Conservation (phyloP, 2,329 filamentous ascomycete genomes). For the Pseudomassariella vexata region DNA sequence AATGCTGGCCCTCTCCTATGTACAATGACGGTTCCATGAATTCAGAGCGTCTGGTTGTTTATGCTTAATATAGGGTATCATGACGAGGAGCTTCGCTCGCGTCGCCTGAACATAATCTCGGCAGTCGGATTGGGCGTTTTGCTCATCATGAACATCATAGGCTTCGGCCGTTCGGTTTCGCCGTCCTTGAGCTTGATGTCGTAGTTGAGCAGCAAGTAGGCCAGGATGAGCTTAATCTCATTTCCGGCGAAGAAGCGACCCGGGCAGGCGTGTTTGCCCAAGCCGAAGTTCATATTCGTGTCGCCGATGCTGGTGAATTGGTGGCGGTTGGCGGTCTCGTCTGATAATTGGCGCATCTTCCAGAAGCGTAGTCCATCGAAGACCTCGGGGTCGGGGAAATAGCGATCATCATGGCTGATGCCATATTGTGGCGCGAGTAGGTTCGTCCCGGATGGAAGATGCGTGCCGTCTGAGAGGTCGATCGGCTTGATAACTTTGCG, state of each 20-base stretch:
- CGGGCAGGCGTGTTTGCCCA: conserved; percentile 33
- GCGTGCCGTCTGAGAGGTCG: conserved; percentile 48
- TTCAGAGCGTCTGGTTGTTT: too few relatives aligned
- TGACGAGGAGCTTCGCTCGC: too few relatives aligned
- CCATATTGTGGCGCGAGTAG: conserved; percentile 34
- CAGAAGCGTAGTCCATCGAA: conserved; percentile 35
- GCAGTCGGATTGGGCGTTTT: conserved; percentile 24
- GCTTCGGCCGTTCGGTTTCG: conserved; percentile 17
- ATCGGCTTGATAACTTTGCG: conserved; percentile 46
- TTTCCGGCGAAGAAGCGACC: conserved; percentile 39
- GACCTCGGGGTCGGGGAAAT: conserved; percentile 26
- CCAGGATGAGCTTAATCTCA: conserved; percentile 39
- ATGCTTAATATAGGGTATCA: too few relatives aligned
- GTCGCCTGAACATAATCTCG: conserved; percentile 21
- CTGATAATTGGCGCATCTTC: conserved; percentile 23
- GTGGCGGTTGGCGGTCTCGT: conserved; percentile 10
- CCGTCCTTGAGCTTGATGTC: conserved; percentile 27
- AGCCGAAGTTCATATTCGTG: conserved; percentile 29
- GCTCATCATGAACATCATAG: conserved; percentile 27
- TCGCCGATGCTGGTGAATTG: conserved; percentile 31
- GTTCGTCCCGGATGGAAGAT: conserved; percentile 36
- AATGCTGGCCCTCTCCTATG: too few relatives aligned
- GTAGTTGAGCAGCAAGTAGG: conserved; percentile 33
- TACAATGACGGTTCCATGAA: too few relatives aligned
- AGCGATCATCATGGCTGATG: conserved; percentile 28